Conservation (phyloP, 768 basidiomycete genomes). For the Crucibulum laeve region DNA sequence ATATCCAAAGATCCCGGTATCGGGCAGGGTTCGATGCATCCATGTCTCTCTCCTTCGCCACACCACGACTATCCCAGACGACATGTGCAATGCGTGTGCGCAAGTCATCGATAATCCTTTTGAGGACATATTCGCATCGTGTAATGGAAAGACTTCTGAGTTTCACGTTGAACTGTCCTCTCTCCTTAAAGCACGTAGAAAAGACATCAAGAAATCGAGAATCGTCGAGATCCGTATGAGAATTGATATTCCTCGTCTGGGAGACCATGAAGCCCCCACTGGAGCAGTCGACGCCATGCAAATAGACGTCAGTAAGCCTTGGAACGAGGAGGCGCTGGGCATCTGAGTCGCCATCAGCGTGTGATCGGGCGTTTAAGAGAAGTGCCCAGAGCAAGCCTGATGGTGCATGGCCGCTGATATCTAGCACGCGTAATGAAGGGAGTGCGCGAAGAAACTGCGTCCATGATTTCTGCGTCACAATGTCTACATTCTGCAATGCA, state of each 20-base stretch:
- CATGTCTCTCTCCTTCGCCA: slow-evolving; percentile 17
- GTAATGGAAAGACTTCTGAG: slow-evolving; percentile 32
- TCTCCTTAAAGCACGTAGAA: slow-evolving; percentile 22
- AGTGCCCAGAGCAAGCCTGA: slow-evolving; percentile 36
- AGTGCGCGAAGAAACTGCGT: slow-evolving; percentile 22
- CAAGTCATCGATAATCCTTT: slow-evolving; percentile 18
- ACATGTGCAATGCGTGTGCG: slow-evolving; percentile 25
- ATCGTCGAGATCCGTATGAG: slow-evolving; percentile 32
- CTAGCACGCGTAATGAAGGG: slow-evolving; percentile 27
- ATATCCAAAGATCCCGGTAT: slow-evolving; percentile 22
- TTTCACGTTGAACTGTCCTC: slow-evolving; percentile 19
- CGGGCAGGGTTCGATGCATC: slow-evolving; percentile 16
- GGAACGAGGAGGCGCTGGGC: slow-evolving; percentile 23
- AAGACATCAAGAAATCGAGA: slow-evolving; percentile 37
- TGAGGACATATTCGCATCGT: slow-evolving; percentile 23
- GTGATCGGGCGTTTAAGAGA: slow-evolving; percentile 28
- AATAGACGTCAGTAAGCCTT: slow-evolving; percentile 29
- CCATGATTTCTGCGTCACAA: slow-evolving; percentile 37
- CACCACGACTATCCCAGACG: slow-evolving; percentile 27
- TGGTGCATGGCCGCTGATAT: slow-evolving; percentile 31
- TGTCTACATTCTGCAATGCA: slow-evolving; percentile 29
- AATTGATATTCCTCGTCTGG: slow-evolving; percentile 23
- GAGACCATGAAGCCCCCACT: slow-evolving; percentile 37
- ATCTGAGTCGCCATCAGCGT: slow-evolving; percentile 18
- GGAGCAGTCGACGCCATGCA: slow-evolving; percentile 33